Percentiles rank a stretch among this genome's conserved stretches.
These are phyloP conservation scores for Colletotrichum acutatum DNA, from an alignment of 2,329 filamentous ascomycete species.

Conservation along the genomic window DNA sequence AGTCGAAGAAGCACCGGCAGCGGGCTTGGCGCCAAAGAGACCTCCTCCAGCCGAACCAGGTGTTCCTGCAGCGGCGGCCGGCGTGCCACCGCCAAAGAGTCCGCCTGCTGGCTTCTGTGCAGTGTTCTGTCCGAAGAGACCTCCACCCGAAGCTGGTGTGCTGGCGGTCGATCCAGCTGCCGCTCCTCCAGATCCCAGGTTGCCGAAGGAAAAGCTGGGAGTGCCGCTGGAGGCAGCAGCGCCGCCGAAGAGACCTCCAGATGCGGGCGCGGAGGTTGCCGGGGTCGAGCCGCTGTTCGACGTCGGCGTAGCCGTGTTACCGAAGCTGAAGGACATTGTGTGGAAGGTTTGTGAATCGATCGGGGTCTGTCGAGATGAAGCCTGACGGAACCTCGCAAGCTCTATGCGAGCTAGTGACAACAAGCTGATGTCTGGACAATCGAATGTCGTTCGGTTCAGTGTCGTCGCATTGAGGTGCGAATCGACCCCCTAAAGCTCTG, in stretches of 20 bases:
- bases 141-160: conserved; percentile 43
- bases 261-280: conserved; percentile 51
- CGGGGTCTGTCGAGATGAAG: conserved; percentile 14
- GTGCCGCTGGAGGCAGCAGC: conserved; percentile 39
- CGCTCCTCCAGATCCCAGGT: conserved; percentile 34
- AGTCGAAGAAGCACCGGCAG: conserved; percentile 24
- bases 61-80: conserved; percentile 40
- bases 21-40: conserved; percentile 45
- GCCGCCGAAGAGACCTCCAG: conserved; percentile 53
- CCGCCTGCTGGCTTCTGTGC: conserved; percentile 39
- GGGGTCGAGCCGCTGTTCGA: conserved; percentile 35
- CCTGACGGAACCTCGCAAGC: conserved; percentile 7
- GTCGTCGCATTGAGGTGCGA: conserved; percentile 31
- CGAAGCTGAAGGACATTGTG: conserved; percentile 55
- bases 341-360: conserved; percentile 1
- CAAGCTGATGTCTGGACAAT: background rate
- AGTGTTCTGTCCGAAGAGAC: conserved; percentile 46
- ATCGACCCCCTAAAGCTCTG: background rate
- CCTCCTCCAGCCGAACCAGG: conserved; percentile 37
- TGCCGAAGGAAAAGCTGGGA: conserved; percentile 56
- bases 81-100: conserved; percentile 39
- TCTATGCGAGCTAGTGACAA: conserved; percentile 4
- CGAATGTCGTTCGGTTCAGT: conserved; percentile 1
- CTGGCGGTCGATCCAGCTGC: conserved; percentile 40
- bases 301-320: conserved; percentile 41